Conservation (phyloP, 139 green algal species). For the Pleodorina starrii region DNA sequence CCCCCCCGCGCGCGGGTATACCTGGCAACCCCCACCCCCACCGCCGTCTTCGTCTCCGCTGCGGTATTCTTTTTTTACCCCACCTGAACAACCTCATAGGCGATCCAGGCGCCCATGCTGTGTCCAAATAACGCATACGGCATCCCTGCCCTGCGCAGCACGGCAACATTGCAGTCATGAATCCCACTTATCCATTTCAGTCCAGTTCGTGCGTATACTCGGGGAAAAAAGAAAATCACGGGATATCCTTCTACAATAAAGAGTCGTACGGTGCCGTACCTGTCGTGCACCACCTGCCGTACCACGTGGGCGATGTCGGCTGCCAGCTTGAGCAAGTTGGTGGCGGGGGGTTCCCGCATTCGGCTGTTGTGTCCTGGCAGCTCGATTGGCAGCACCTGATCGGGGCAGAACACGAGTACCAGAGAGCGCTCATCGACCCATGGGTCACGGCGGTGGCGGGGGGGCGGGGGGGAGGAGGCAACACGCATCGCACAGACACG, state of each 20-base stretch:
- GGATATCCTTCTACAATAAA: background rate
- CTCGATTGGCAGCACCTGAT: constrained; percentile 73
- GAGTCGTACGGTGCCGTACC: background rate
- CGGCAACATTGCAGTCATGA: background rate
- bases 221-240: background rate
- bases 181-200: background rate
- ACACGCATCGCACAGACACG: background rate
- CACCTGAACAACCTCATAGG: constrained; percentile 49
- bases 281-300: background rate
- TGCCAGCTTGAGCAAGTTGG: constrained; percentile 46
- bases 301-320: constrained; percentile 34
- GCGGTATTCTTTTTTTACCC: too few species aligned
- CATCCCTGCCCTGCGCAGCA: background rate
- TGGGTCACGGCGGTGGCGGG: too few species aligned
- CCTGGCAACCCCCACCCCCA: too few species aligned
- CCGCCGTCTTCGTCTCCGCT: too few species aligned
- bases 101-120: constrained; percentile 77
- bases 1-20: background rate
- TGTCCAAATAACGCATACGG: constrained; percentile 74
- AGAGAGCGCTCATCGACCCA: too few species aligned
- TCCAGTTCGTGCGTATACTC: background rate
- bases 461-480: too few species aligned
- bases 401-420: too few species aligned
- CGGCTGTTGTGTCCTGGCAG: constrained; percentile 67
- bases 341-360: constrained; percentile 46